Evolutionary conservation across 768 basidiomycete genomes (phyloP), one percentile per base, ranked within the genome.

Genomic region (Mrakia hoshinonis): DNA sequence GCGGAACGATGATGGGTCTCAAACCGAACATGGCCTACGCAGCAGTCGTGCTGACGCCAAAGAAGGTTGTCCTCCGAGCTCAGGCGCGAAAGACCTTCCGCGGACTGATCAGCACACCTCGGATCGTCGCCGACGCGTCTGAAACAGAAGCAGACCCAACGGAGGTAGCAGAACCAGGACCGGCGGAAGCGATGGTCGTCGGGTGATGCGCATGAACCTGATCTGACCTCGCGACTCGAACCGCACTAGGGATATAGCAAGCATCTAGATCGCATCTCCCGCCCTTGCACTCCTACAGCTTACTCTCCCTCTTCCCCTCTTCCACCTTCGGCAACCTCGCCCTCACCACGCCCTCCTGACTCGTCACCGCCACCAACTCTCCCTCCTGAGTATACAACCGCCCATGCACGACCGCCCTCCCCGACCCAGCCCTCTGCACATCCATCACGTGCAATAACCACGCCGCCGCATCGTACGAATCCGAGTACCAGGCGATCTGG

Each of bases 321-420:
- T 61, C 58, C 15, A n/a, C 58, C 36, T 36, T 22, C 7, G 31
- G 15, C 36, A 64, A 20, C 26, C 52, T 68, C 13, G 84, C 78
- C 47, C 79, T 70, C 1, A 80, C 77, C 38, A 80, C 87, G 7
- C 90, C 90, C 81, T 91, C 90, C 77, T 92, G 90, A 31, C 87
- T 85, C 36, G 85, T 86, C 15, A 89, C 85, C n/a, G 89, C 90
- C 31, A 91, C 83, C 15, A 91, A 80, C 7, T 77, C 83, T 10
- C 90, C 89, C 31, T 79, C 77, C 34, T 82, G 85, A n/a, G 86
- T 86, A 77, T 88, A 91, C 76, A 91, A 79, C 88, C 91, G 48
- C 12, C 79, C 79, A 43, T 77, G 73, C 6, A 80, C 79, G 22
- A 77, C 68, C 3, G 78, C 79, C 66, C 79, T 67, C 0, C 79